Evolutionary conservation across 768 basidiomycete species (phyloP).

Genomic region (Lactarius evosmus): DNA sequence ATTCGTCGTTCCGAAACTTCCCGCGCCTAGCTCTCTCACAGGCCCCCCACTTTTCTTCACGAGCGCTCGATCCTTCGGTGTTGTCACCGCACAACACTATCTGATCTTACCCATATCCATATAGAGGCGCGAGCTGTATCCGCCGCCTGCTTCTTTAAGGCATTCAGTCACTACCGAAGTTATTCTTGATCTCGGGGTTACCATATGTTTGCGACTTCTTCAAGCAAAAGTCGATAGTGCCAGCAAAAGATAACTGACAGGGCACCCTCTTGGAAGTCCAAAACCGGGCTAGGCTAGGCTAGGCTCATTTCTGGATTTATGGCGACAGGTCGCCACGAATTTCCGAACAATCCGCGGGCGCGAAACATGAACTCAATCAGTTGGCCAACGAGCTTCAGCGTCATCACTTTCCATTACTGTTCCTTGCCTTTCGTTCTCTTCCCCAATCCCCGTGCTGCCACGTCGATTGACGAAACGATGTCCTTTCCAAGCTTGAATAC

Average conservation of each 20-base stretch:
- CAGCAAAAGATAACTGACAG: background rate
- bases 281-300: constrained; percentile 6
- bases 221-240: constrained; percentile 10
- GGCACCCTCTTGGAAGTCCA: background rate
- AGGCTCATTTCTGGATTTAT: constrained; percentile 1
- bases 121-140: background rate
- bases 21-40: background rate
- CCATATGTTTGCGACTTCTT: background rate
- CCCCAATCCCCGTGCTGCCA: constrained; percentile 30
- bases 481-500: constrained; percentile 59
- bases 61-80: background rate
- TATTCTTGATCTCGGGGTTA: background rate
- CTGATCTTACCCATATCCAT: constrained; percentile 4
- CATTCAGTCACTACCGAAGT: background rate
- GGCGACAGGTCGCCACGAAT: constrained; percentile 15
- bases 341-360: constrained; percentile 6
- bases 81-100: constrained; percentile 4
- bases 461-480: constrained; percentile 45
- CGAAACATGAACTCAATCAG: constrained; percentile 1
- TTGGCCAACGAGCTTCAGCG: background rate
- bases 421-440: constrained; percentile 38
- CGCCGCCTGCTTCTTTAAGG: constrained; percentile 6
- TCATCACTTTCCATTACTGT: constrained; percentile 25
- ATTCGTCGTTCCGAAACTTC: background rate
- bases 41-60: background rate